These are phyloP conservation scores for Aspergillus aculeatus DNA, from an alignment of 2,329 filamentous ascomycete species.

Conservation along the genomic window DNA sequence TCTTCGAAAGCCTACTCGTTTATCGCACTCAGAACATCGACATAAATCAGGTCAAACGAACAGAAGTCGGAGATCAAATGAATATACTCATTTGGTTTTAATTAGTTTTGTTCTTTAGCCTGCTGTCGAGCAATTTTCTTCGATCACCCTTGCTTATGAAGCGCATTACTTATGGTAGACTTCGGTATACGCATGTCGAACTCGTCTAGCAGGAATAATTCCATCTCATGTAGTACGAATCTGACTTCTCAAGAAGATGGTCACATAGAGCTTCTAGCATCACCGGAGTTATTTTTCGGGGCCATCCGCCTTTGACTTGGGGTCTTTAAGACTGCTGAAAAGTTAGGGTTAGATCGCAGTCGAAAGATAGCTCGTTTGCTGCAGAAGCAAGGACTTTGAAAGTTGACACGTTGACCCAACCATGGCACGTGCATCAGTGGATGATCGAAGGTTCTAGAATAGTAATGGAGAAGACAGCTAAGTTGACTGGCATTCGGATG, in stretches of 20 bases:
- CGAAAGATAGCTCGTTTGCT: no score
- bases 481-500: no score
- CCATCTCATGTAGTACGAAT: neutral
- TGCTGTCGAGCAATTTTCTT: neutral
- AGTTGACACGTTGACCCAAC: no score
- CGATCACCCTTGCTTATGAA: neutral
- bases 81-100: neutral
- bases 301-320: neutral
- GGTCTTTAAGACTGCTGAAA: neutral
- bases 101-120: neutral
- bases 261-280: neutral
- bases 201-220: neutral
- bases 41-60: neutral
- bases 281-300: neutral
- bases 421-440: no score
- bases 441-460: no score
- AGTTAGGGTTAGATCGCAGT: neutral
- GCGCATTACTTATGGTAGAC: neutral
- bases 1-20: neutral
- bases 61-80: neutral
- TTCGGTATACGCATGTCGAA: neutral
- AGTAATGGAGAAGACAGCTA: no score
- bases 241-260: neutral
- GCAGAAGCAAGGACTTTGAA: no score
- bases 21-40: neutral